A percentile compares a stretch with the other conserved stretches of the same genome.
Evolutionary conservation across 371 early-diverging fungal genomes (phyloP).

Genomic region (Actinomucor elegans): DNA sequence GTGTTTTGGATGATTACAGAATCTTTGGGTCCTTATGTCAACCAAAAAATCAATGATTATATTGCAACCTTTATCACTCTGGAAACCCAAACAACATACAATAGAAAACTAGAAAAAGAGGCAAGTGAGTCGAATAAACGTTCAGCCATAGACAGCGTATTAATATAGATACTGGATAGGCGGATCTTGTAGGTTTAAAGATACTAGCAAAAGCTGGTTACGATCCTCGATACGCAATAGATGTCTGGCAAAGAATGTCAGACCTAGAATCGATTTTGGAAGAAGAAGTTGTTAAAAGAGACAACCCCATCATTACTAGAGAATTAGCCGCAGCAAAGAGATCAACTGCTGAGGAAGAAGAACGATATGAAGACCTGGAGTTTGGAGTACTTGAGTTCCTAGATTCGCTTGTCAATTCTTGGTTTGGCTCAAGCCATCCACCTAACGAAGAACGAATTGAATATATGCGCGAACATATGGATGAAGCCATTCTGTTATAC

Average conservation of each 20-base stretch:
- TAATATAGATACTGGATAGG: neutral
- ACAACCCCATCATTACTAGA: neutral
- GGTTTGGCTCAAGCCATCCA: conserved; percentile 55
- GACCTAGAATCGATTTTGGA: conserved; percentile 26
- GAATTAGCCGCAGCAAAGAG: conserved; percentile 6
- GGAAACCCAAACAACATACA: conserved; percentile 43
- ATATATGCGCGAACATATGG: conserved; percentile 47
- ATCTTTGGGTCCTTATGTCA: conserved; percentile 47
- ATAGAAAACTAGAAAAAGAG: conserved; percentile 43
- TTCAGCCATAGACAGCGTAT: neutral
- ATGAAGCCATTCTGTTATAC: conserved; percentile 37
- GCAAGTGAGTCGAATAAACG: no score
- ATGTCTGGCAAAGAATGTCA: conserved; percentile 50
- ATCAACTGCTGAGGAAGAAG: conserved; percentile 2
- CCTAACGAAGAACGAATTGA: conserved; percentile 43
- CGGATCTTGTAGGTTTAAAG: conserved; percentile 46
- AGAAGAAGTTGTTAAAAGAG: conserved; percentile 7
- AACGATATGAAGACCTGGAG: conserved; percentile 20
- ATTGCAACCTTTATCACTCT: conserved; percentile 31
- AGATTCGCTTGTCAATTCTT: conserved; percentile 24
- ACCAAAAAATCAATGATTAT: conserved; percentile 47
- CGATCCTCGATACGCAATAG: conserved; percentile 47
- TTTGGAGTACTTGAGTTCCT: conserved; percentile 24
- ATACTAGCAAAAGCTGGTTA: conserved; percentile 58
- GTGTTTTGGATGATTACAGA: conserved; percentile 51